phyloP scores from a whole-genome alignment of 2,329 filamentous ascomycete species.

The Talaromyces sp. region DNA sequence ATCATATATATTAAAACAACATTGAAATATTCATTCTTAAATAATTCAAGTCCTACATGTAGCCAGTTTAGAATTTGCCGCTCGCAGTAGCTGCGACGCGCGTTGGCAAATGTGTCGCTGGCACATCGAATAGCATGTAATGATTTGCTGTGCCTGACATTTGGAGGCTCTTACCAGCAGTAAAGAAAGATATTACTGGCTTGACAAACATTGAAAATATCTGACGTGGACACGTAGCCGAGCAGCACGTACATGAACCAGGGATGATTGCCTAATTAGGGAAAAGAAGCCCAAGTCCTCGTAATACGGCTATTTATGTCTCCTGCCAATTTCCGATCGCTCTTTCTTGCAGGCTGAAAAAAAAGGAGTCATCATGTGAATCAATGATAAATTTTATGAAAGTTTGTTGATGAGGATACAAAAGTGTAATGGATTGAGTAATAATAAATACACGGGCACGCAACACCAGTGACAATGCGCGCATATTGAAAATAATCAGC shows the following conservation, averaged over 20 bases:
- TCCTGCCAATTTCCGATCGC: neutral
- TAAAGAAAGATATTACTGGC: neutral
- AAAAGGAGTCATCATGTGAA: neutral
- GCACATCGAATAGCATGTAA: neutral
- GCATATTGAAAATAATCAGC: neutral
- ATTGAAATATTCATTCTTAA: neutral
- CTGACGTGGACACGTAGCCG: neutral
- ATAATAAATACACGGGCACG: neutral
- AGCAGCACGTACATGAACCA: neutral
- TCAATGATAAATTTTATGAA: too few relatives aligned
- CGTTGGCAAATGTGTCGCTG: neutral
- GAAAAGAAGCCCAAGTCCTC: neutral
- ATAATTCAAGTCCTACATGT: neutral
- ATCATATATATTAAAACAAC: neutral
- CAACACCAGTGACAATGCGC: neutral
- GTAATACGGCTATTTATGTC: neutral
- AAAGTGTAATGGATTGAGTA: neutral
- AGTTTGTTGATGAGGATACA: neutral
- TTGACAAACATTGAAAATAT: neutral
- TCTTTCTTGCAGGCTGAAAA: neutral
- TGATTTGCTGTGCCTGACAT: neutral
- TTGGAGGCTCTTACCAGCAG: neutral
- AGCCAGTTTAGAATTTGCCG: neutral
- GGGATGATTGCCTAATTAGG: neutral
- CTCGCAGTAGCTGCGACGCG: neutral